Conservation (phyloP, 2,329 filamentous ascomycete genomes). For the Colletotrichum shisoi region DNA sequence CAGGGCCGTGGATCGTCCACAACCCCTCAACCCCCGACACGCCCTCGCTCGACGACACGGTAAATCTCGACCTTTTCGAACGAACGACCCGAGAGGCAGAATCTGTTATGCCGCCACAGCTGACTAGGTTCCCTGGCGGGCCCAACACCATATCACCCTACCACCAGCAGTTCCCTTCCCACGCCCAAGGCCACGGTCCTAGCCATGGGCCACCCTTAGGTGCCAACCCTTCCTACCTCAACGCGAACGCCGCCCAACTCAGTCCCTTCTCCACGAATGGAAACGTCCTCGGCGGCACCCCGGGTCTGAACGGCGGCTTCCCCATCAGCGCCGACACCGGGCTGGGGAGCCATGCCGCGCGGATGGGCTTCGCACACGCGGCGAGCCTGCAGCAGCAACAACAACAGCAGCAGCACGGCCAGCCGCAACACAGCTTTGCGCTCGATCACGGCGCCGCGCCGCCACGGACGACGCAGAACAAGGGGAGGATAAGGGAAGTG, state of each 20-base stretch:
- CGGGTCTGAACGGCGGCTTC: slow-evolving; percentile 64
- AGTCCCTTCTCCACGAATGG: slow-evolving; percentile 71
- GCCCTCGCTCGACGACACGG: slow-evolving; percentile 16
- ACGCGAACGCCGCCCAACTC: slow-evolving; percentile 70
- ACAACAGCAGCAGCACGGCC: slow-evolving; percentile 66
- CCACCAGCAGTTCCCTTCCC: slow-evolving; percentile 61
- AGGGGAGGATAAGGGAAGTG: slow-evolving; percentile 90
- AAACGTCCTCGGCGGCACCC: slow-evolving; percentile 65
- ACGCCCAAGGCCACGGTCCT: slow-evolving; percentile 58
- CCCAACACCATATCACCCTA: slow-evolving; percentile 55
- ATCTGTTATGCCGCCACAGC: slow-evolving; percentile 53
- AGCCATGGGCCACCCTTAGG: slow-evolving; percentile 63
- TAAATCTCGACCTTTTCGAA: slow-evolving; percentile 12
- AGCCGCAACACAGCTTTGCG: slow-evolving; percentile 45
- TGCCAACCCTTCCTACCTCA: slow-evolving; percentile 75
- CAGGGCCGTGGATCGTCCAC: slow-evolving; percentile 37
- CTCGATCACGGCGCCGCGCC: slow-evolving; percentile 40
- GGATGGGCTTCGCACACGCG: slow-evolving; percentile 85
- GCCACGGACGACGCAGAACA: slow-evolving; percentile 69
- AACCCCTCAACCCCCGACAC: slow-evolving; percentile 23
- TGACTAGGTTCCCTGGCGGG: slow-evolving; percentile 57
- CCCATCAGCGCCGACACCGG: slow-evolving; percentile 72
- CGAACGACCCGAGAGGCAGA: slow-evolving; percentile 27
- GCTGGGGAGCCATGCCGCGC: slow-evolving; percentile 83
- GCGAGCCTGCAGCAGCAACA: slow-evolving; percentile 65